Evolutionary conservation across 1,139 yeast species (phyloP), one percentile per base, ranked within the genome.

Genomic region (Geotrichum restrictum): DNA sequence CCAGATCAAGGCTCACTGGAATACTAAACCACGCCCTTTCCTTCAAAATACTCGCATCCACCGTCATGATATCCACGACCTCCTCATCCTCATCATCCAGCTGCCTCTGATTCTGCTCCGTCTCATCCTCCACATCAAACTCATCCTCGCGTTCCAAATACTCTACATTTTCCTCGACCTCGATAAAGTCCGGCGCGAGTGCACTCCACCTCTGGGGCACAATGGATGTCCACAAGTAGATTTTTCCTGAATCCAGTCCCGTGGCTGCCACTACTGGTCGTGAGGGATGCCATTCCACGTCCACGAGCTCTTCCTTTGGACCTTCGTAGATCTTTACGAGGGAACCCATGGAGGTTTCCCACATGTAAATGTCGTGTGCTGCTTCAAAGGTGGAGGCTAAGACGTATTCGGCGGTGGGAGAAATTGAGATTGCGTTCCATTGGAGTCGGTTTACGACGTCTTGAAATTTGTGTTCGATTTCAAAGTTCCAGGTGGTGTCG

Each of bases 191-290:
- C 0, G 98, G 98, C 0, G 98, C 98, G 60, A 91, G 74, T 0
- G 97, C 96, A 68, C 95, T 85, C 98, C 98, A 91, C 69, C 88
- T 86, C 63, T 89, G 97, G 0, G 95, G 95, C 38, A 87, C 81
- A 44, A 80, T 80, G 16, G 88, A 79, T 52, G 86, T 81, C 97
- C 97, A 93, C 47, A 87, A 67, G 65, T 88, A 89, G 1, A 91
- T 78, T 27, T 81, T 75, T 0, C 98, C 98, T 37, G 88, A 78
- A 63, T 91, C 98, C 48, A 88, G 72, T 0, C 98, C 97, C 18
- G 88, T 86, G n/a, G 96, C 86, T 8, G 86, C 88, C 40, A 91
- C 82, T 57, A 80, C 74, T 66, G 96, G 88, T 52, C 82, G 76
- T 46, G 81, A 73, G 53, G 81, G 82, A 64, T 91, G 88, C 95